Percentiles rank a stretch among this genome's conserved stretches.
Evolutionary conservation across 257 asterid species (phyloP).

Genomic region (Osmanthus fragrans): DNA sequence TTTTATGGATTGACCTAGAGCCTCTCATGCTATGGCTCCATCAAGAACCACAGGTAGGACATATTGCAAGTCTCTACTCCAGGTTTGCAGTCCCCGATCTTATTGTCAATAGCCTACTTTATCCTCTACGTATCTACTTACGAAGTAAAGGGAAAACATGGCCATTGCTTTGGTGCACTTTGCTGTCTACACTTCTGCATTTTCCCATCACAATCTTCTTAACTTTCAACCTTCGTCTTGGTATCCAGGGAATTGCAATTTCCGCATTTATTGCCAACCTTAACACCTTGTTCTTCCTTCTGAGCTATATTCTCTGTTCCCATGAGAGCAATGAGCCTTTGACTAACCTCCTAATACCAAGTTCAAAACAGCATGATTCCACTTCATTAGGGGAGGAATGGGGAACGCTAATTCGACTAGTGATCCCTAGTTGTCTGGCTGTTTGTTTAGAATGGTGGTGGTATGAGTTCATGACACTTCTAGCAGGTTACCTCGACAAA

Average conservation of each 20-base stretch:
- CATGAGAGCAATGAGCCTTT: constrained; percentile 30
- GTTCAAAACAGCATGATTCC: constrained; percentile 31
- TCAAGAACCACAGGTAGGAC: constrained; percentile 77
- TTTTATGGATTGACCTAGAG: constrained; percentile 74
- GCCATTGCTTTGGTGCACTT: constrained; percentile 89
- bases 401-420: constrained; percentile 62
- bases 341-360: constrained; percentile 36
- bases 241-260: constrained; percentile 75
- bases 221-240: constrained; percentile 68
- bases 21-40: constrained; percentile 72
- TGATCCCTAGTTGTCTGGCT: constrained; percentile 75
- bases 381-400: constrained; percentile 64
- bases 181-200: constrained; percentile 63
- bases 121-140: constrained; percentile 78
- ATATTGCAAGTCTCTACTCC: constrained; percentile 71
- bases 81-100: constrained; percentile 79
- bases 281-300: constrained; percentile 59
- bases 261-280: constrained; percentile 60
- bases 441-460: constrained; percentile 99
- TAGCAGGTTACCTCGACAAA: constrained; percentile 77
- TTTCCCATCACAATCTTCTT: constrained; percentile 69
- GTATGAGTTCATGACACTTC: constrained; percentile 89
- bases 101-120: constrained; percentile 70
- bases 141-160: constrained; percentile 83
- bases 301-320: constrained; percentile 44